Evolutionary conservation across 345 rosid species (phyloP), one percentile per base, ranked within the genome.

Genomic region (Gossypium raimondii): DNA sequence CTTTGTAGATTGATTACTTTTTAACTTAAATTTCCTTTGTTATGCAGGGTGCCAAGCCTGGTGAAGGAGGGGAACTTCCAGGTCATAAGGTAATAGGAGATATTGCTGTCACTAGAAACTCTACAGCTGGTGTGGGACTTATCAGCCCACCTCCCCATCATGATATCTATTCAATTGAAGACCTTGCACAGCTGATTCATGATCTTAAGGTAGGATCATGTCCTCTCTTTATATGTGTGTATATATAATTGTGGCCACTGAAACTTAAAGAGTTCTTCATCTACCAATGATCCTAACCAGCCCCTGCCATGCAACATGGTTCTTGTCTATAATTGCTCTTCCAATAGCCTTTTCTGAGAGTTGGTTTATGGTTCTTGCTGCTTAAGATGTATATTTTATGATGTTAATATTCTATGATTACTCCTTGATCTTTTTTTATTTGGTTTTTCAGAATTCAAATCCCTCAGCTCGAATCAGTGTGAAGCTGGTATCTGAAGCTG

Each of bases 51-150:
- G 99, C 99, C 63, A 96, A 96, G 84, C 99, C 99, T 61, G 99
- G 99, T 75, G 99, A 96, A 90, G 99, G 99, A 73, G 99, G 99
- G 64, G 99, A 96, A 79, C 98, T 96, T 80, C 99, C 99, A 43
- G 99, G 99, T 72, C 97, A 96, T 85, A 96, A 96, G 85, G 99
- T 96, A 62, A 90, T 93, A 48, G 99, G 98, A 73, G 99, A 96
- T 81, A 96, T 96, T 73, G 99, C 99, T 72, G 86, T 92, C 58
- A 96, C 99, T 45, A 85, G 99, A 80, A 88, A 96, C 60, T 96
- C 99, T 66, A 96, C 98, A 4, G 98, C 98, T 27, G 99, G 99
- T 53, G 99, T 96, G 74, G 99, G 99, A 41, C 97, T 96, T 62
- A 96, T 96, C 48, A 96, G 99, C 76, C 99, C 99, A 4, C 99